These are phyloP conservation scores for Rubia occidens DNA, from an alignment of 305 asterid species.

Conservation along the genomic window DNA sequence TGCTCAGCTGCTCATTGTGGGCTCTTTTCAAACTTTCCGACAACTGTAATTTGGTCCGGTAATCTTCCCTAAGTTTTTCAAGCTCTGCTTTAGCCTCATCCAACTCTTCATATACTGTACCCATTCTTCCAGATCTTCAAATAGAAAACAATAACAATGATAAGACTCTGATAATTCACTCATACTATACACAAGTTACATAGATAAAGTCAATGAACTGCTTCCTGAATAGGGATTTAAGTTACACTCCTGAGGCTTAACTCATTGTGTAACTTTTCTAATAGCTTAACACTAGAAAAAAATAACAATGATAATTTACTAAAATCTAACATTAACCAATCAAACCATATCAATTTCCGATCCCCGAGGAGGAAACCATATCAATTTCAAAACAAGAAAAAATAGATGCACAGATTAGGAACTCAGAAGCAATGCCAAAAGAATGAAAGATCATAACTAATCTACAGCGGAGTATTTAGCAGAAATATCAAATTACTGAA, in stretches of 20 bases:
- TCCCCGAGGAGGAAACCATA: not conserved
- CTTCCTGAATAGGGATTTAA: not conserved
- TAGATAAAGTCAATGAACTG: not conserved
- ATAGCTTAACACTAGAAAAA: not conserved
- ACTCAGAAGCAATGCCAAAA: not conserved
- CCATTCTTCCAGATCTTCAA: constrained; percentile 40
- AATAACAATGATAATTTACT: not conserved
- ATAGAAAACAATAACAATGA: not conserved
- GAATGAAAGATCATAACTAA: not conserved
- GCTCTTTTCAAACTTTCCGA: constrained; percentile 58
- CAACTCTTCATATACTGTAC: constrained; percentile 49
- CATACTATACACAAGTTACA: not conserved
- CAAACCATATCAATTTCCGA: not conserved
- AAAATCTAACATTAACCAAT: not conserved
- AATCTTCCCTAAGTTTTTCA: constrained; percentile 49
- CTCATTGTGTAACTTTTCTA: not conserved
- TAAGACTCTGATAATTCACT: not conserved
- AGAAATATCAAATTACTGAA: not conserved
- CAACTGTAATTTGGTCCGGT: constrained; percentile 37
- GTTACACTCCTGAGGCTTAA: not conserved
- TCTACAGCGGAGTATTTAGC: not conserved
- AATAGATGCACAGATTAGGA: not conserved
- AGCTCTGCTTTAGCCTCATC: constrained; percentile 66
- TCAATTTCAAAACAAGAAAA: not conserved
- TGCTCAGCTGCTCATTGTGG: constrained; percentile 48